Evolutionary conservation across 345 rosid species (phyloP).

Genomic region (Rhodomyrtus tomentosa): DNA sequence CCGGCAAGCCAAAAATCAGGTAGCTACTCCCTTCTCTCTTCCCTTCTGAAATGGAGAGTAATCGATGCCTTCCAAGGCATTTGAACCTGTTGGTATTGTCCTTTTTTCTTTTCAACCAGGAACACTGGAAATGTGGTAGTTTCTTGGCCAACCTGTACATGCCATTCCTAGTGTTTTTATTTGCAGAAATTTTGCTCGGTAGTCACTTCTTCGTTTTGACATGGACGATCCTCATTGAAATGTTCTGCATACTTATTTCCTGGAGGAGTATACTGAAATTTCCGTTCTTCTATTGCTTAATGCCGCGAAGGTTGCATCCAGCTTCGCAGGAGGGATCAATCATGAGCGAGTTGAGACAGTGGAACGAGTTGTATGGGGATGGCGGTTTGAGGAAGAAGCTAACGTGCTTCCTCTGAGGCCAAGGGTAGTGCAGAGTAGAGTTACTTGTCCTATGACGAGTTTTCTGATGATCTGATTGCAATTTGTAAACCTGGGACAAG

Average conservation of each 20-base stretch:
- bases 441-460: background rate
- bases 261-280: background rate
- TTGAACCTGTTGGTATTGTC: background rate
- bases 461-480: background rate
- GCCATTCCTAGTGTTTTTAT: background rate
- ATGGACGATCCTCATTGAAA: background rate
- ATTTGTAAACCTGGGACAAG: background rate
- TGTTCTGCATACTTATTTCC: background rate
- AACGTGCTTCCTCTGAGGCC: conserved; percentile 57
- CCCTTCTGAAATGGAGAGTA: background rate
- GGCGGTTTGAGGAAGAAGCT: conserved; percentile 89
- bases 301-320: conserved; percentile 69
- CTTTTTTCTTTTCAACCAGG: background rate
- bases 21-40: background rate
- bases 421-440: background rate
- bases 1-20: conserved; percentile 77
- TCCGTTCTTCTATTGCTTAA: background rate
- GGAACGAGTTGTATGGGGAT: conserved; percentile 86
- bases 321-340: conserved; percentile 67
- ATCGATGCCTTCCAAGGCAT: background rate
- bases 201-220: background rate
- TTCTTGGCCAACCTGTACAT: background rate
- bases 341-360: conserved; percentile 80
- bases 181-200: background rate
- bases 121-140: background rate